Conservation (phyloP, 106 monocot species). For the Agapanthus africanus region DNA sequence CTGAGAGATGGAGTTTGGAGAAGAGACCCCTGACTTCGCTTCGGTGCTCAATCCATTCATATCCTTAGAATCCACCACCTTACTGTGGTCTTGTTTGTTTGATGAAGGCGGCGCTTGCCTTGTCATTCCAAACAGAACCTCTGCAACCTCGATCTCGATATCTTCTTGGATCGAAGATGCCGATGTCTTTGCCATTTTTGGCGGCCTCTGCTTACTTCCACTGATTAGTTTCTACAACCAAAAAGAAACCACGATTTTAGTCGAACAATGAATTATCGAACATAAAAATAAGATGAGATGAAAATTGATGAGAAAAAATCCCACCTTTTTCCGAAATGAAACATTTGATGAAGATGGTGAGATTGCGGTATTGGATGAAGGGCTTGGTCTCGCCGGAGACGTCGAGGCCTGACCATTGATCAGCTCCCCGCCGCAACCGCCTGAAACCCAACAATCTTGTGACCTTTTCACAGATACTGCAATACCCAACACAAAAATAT, state of each 20-base stretch:
- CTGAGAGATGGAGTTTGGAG: conserved; percentile 35
- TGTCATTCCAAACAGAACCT: conserved; percentile 80
- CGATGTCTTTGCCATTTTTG: conserved; percentile 46
- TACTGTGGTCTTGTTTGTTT: conserved; percentile 16
- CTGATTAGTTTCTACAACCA: conserved; percentile 40
- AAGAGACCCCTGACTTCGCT: conserved; percentile 37
- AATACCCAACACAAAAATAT: conserved; percentile 7
- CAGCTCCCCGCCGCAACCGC: too few species aligned
- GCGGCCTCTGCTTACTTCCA: conserved; percentile 53
- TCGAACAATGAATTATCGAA: not conserved
- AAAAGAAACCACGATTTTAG: conserved; percentile 2
- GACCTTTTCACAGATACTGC: conserved; percentile 77
- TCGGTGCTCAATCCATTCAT: conserved; percentile 40
- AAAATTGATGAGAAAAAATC: not conserved
- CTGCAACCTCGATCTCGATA: conserved; percentile 96
- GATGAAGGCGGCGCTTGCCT: conserved; percentile 40
- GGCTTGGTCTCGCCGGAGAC: conserved; percentile 42
- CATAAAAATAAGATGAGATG: not conserved
- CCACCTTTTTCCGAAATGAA: conserved; percentile 66
- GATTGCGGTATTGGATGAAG: conserved; percentile 36
- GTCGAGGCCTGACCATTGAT: too few species aligned
- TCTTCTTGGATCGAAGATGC: conserved; percentile 48
- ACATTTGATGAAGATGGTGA: conserved; percentile 75
- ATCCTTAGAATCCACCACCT: conserved; percentile 30
- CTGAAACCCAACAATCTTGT: conserved; percentile 48